Percentiles rank a stretch among this genome's conserved stretches.
Evolutionary conservation across 306 rosid species (phyloP).

Genomic region (Pterocarpus santalinus): DNA sequence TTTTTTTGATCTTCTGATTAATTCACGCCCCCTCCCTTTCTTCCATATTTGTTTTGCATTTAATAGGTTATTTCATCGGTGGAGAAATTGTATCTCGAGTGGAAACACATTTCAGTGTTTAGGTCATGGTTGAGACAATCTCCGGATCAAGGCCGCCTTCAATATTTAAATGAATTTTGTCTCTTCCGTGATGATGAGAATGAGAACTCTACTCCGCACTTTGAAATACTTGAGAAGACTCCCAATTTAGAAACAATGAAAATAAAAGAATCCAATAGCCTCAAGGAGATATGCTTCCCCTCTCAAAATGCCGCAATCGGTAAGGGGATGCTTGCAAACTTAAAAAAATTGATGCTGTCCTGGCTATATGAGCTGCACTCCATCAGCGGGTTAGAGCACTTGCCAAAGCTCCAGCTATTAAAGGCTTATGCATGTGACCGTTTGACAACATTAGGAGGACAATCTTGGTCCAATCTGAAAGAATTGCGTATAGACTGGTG

Average conservation of each 20-base stretch:
- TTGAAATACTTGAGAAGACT: background rate
- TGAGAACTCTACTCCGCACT: background rate
- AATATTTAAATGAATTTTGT: background rate
- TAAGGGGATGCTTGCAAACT: background rate
- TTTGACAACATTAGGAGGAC: conserved; percentile 3
- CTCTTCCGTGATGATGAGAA: background rate
- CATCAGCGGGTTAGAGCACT: conserved; percentile 1
- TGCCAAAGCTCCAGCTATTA: background rate
- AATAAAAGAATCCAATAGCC: fast-evolving
- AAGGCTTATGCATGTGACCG: fast-evolving
- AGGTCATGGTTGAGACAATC: background rate
- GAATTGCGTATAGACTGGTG: background rate
- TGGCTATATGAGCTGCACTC: background rate
- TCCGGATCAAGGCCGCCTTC: background rate
- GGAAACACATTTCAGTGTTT: background rate
- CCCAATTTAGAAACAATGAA: background rate
- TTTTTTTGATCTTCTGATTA: background rate
- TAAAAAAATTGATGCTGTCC: fast-evolving
- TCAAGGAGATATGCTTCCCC: conserved; percentile 10
- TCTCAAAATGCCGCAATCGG: background rate
- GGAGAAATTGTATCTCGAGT: background rate
- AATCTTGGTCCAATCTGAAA: conserved; percentile 19
- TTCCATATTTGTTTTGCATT: background rate
- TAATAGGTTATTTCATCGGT: conserved; percentile 20
- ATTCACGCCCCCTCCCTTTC: background rate